Evolutionary conservation across 805 yeast species (phyloP), one percentile per base, ranked within the genome.

Genomic region (Kazachstania kunashirensis): DNA sequence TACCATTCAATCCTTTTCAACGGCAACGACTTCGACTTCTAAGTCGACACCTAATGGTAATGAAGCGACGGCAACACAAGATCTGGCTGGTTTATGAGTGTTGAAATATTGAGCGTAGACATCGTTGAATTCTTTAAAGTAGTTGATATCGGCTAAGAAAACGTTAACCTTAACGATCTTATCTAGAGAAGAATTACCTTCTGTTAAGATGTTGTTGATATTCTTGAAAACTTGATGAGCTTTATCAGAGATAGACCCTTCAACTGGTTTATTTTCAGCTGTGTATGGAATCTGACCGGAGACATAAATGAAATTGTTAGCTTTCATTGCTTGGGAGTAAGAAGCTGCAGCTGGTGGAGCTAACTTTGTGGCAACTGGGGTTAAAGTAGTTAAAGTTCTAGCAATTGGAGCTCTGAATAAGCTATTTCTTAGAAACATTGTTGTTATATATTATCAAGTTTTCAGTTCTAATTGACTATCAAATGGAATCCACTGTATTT

Each of bases 321-420:
- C 94, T 65, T 82, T 85, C 59, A 88, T 73, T 30, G 96, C 97
- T 63, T 89, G 97, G 21, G 95, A 83, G 63, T 89, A 89, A 9
- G 95, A 77, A 29, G 96, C 96, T 28, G 95, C 96, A 43, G 97
- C 95, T 39, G 94, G 85, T 48, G 97, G 96, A 24, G 96, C 95
- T 47, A 67, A 68, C 46, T 76, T 70, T 34, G 95, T 78, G 49
- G 72, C 68, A 39, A 84, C 80, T 71, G 68, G 57, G 17, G 57
- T 52, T 34, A 52, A 39, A 15, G 46, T 43, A 19, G 32, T 33
- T 20, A 43, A 21, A 19, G 38, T 20, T 38, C 46, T 49, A 12
- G 39, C 30, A 29, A 46, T 34, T 45, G 48, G 41, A 11, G 47
- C 36, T 37, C 43, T 49, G 17, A 42, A 28, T 24, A 47, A 21